phyloP scores from a whole-genome alignment of 1,284 basidiomycete genomes.

The Xerocomus minutiporus region DNA sequence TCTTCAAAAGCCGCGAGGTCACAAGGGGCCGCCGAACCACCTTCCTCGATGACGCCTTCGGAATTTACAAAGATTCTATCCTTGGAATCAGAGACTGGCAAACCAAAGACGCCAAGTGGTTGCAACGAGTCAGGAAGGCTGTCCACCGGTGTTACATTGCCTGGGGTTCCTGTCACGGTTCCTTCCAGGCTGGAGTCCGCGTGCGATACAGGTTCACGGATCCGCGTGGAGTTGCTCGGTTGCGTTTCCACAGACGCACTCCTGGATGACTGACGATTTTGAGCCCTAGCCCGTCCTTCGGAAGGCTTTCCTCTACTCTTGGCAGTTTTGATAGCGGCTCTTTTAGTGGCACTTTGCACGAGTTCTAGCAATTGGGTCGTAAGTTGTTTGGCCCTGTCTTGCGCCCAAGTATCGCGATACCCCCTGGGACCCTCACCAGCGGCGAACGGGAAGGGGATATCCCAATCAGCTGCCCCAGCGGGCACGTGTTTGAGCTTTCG shows the following conservation, averaged over 20 bases:
- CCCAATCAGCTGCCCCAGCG: conserved; percentile 74
- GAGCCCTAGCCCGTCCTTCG: neutral
- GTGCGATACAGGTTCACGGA: neutral
- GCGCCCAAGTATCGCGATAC: conserved; percentile 59
- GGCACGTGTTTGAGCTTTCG: conserved; percentile 63
- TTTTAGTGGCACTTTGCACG: conserved; percentile 53
- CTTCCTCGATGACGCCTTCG: conserved; percentile 4
- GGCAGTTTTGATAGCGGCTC: conserved; percentile 43
- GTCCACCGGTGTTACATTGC: neutral
- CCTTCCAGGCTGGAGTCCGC: neutral
- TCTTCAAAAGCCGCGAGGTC: conserved; percentile 45
- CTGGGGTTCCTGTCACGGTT: neutral
- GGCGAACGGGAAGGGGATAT: conserved; percentile 70
- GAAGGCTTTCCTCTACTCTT: conserved; percentile 19
- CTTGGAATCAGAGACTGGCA: neutral
- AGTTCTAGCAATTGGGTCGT: conserved; percentile 57
- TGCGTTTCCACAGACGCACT: conserved; percentile 19
- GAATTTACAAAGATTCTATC: conserved; percentile 9
- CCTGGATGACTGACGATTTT: conserved; percentile 9
- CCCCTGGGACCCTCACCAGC: conserved; percentile 61
- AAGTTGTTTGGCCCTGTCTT: conserved; percentile 55
- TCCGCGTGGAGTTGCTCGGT: neutral
- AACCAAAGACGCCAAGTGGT: neutral
- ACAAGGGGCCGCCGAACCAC: conserved; percentile 3
- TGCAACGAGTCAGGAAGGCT: conserved; percentile 4